phyloP scores from a whole-genome alignment of 2,329 filamentous ascomycete species.

The Sporothrix pseudoabietina region DNA sequence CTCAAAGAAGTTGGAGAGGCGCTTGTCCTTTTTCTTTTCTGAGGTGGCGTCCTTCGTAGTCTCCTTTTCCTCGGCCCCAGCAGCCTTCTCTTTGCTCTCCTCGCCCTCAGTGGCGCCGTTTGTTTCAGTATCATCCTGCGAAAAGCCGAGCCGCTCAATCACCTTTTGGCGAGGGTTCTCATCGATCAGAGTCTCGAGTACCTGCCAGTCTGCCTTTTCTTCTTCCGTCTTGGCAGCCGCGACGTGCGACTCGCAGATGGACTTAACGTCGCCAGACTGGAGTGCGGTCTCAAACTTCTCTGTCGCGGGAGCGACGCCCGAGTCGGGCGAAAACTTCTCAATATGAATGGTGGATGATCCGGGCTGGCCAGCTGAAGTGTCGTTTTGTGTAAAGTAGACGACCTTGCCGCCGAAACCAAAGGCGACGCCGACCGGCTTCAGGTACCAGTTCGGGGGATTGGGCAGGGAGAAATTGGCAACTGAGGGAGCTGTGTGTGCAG shows the following conservation, averaged over 20 bases:
- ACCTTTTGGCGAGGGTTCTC: slow-evolving; percentile 84
- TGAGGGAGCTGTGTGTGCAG: slow-evolving; percentile 88
- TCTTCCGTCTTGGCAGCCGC: slow-evolving; percentile 77
- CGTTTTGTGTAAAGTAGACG: slow-evolving; percentile 67
- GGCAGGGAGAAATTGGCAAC: slow-evolving; percentile 83
- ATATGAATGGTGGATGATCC: slow-evolving; percentile 77
- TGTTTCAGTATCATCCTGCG: slow-evolving; percentile 50
- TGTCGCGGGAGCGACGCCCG: slow-evolving; percentile 78
- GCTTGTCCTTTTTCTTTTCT: slow-evolving; percentile 59
- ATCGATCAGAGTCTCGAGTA: slow-evolving; percentile 84
- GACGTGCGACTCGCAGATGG: slow-evolving; percentile 79
- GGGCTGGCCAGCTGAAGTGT: slow-evolving; percentile 63
- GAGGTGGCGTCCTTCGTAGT: slow-evolving; percentile 42
- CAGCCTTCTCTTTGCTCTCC: slow-evolving; percentile 43
- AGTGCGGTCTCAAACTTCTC: slow-evolving; percentile 85
- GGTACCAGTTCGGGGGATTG: slow-evolving; percentile 87
- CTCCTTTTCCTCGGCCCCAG: slow-evolving; percentile 35
- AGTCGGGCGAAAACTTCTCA: slow-evolving; percentile 85
- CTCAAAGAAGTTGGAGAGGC: slow-evolving; percentile 77
- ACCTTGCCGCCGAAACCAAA: slow-evolving; percentile 97
- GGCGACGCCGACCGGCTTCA: slow-evolving; percentile 79
- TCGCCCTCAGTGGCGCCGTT: slow-evolving; percentile 51
- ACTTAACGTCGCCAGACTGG: slow-evolving; percentile 71
- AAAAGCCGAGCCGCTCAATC: slow-evolving; percentile 87
- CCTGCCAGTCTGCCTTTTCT: slow-evolving; percentile 94